A percentile compares a stretch with the other conserved stretches of the same genome.
Evolutionary conservation across 805 yeast genomes (phyloP).

Genomic region (Metschnikowia peoriensis): DNA sequence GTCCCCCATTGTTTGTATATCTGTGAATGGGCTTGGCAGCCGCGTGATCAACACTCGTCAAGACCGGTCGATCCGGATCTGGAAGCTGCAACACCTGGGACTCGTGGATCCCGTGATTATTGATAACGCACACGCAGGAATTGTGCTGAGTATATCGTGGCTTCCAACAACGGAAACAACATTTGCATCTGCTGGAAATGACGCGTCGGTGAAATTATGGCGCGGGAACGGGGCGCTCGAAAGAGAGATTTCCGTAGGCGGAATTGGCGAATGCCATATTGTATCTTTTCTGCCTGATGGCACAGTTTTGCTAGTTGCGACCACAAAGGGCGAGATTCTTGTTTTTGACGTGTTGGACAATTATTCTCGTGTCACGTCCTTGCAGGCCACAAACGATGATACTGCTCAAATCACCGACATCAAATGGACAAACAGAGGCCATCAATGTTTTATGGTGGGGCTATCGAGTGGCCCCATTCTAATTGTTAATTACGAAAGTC

Average conservation of each 20-base stretch:
- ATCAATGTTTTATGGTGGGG: constrained; percentile 36
- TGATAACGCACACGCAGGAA: constrained; percentile 38
- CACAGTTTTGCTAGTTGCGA: constrained; percentile 42
- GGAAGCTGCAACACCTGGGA: constrained; percentile 30
- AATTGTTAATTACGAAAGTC: constrained; percentile 19
- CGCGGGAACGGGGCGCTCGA: constrained; percentile 13
- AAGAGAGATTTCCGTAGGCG: constrained; percentile 21
- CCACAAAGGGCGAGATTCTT: constrained; percentile 35
- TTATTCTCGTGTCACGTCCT: constrained; percentile 26
- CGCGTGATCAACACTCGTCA: constrained; percentile 42
- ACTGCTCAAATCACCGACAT: constrained; percentile 35
- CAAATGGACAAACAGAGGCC: constrained; percentile 46
- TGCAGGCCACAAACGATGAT: constrained; percentile 1
- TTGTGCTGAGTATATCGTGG: constrained; percentile 47
- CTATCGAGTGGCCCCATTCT: constrained; percentile 46
- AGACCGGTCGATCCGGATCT: constrained; percentile 42
- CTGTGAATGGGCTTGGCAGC: constrained; percentile 43
- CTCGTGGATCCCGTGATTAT: constrained; percentile 39
- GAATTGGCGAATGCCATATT: constrained; percentile 13
- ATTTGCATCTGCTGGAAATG: constrained; percentile 51
- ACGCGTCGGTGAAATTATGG: constrained; percentile 40
- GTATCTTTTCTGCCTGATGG: constrained; percentile 49
- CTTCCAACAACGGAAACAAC: constrained; percentile 44
- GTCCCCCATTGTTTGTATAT: constrained; percentile 36
- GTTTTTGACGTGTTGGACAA: constrained; percentile 34